These are phyloP conservation scores for Auriscalpium microsporum DNA, from an alignment of 768 basidiomycete species.

Conservation along the genomic window DNA sequence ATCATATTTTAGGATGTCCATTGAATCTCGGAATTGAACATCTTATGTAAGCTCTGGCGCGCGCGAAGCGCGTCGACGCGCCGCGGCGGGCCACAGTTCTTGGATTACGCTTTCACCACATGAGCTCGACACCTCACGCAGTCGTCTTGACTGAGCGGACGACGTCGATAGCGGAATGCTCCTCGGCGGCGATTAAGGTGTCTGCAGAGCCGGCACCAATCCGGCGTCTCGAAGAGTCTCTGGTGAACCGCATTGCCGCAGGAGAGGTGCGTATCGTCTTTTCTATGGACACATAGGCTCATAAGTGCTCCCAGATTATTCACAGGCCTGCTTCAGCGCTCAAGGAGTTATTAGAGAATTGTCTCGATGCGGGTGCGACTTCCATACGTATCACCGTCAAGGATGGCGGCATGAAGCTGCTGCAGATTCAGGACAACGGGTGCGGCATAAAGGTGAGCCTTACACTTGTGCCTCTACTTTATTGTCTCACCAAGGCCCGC, in stretches of 20 bases:
- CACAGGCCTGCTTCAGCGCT: slow-evolving; percentile 89
- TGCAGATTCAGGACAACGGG: slow-evolving; percentile 96
- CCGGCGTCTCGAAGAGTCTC: slow-evolving; percentile 9
- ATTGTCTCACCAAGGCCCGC: not conserved
- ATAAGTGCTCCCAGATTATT: slow-evolving; percentile 48
- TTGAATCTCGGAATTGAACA: too few relatives aligned
- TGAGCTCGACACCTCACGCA: too few relatives aligned
- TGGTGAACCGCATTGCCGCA: slow-evolving; percentile 27
- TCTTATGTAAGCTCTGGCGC: too few relatives aligned
- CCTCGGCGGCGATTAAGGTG: too few relatives aligned
- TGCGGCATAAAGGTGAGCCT: slow-evolving; percentile 79
- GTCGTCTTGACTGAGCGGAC: too few relatives aligned
- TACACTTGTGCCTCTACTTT: not conserved
- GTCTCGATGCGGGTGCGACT: slow-evolving; percentile 87
- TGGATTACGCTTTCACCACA: too few relatives aligned
- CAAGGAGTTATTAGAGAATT: slow-evolving; percentile 93
- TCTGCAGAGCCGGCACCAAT: slow-evolving; percentile 11
- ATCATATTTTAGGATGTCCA: too few relatives aligned
- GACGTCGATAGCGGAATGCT: too few relatives aligned
- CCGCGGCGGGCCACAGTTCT: too few relatives aligned
- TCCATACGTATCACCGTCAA: slow-evolving; percentile 83
- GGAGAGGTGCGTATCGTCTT: slow-evolving; percentile 40
- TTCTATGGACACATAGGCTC: not conserved
- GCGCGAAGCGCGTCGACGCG: too few relatives aligned
- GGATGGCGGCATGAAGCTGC: slow-evolving; percentile 90